Evolutionary conservation across 805 yeast genomes (phyloP).

Genomic region (Diddensiella caesifluorescens): DNA sequence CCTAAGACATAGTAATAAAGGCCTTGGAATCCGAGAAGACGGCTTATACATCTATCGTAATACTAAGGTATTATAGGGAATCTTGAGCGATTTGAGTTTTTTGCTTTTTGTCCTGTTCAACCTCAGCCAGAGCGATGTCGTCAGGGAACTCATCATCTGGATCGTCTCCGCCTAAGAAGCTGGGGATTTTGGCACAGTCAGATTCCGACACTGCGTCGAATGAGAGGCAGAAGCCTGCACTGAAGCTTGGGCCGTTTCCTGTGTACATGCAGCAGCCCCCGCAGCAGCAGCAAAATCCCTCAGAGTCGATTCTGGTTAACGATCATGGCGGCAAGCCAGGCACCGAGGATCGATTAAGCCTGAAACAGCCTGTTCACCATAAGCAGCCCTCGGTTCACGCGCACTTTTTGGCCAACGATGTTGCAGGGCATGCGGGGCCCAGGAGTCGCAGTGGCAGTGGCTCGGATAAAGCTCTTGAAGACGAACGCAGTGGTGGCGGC

Average conservation of each 20-base stretch:
- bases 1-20: no score
- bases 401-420: conserved; percentile 67
- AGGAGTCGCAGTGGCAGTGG: conserved; percentile 34
- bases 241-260: conserved; percentile 11
- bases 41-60: no score
- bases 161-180: no score
- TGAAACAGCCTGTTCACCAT: conserved; percentile 2
- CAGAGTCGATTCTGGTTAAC: conserved; percentile 14
- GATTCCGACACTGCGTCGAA: not conserved
- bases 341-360: conserved; percentile 5
- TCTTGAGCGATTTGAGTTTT: no score
- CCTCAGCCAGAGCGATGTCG: no score
- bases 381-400: conserved; percentile 68
- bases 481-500: not conserved
- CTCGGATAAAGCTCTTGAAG: conserved; percentile 20
- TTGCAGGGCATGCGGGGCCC: conserved; percentile 46
- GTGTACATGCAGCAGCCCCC: conserved; percentile 3
- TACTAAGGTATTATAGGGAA: no score
- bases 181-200: no score
- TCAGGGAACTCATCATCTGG: no score
- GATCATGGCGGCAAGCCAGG: conserved; percentile 4
- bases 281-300: not conserved
- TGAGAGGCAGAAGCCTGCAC: conserved; percentile 5
- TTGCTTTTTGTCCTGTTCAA: no score
- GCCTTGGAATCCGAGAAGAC: no score